These are phyloP conservation scores for Daldinia eschscholtzii DNA, from an alignment of 2,329 filamentous ascomycete species.

Conservation along the genomic window DNA sequence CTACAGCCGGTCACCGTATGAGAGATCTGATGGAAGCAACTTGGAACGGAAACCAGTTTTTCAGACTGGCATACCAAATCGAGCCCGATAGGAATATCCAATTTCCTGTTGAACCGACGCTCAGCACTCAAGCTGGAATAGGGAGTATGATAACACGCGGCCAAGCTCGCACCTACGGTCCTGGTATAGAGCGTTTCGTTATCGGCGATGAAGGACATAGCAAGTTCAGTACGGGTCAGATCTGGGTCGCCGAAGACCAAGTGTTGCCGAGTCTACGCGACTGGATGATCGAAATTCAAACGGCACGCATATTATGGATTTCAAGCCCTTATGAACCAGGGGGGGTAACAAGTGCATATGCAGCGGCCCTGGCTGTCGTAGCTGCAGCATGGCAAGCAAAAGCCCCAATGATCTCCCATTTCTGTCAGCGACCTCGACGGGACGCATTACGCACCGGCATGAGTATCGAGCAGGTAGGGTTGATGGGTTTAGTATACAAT, in stretches of 20 bases:
- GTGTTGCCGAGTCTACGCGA: constrained; percentile 27
- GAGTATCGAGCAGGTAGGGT: constrained; percentile 26
- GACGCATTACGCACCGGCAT: constrained; percentile 9
- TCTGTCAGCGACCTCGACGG: constrained; percentile 28
- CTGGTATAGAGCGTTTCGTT: constrained; percentile 21
- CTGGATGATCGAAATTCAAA: constrained; percentile 23
- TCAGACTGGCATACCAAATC: constrained; percentile 3
- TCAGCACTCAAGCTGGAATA: neutral
- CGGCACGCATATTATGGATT: constrained; percentile 35
- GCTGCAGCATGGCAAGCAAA: constrained; percentile 28
- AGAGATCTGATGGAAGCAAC: constrained; percentile 13
- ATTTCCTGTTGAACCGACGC: neutral
- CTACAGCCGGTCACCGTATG: constrained; percentile 5
- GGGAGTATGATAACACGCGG: neutral
- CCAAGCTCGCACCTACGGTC: constrained; percentile 21
- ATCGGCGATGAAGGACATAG: constrained; percentile 28
- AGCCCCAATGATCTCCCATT: constrained; percentile 37
- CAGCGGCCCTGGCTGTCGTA: constrained; percentile 31
- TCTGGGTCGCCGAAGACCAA: constrained; percentile 36
- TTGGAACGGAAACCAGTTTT: constrained; percentile 13
- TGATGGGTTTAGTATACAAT: constrained; percentile 36
- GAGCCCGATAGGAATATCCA: neutral
- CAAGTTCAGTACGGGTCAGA: constrained; percentile 14
- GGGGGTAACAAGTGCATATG: constrained; percentile 29
- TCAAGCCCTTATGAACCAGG: constrained; percentile 33